Base-by-base conservation (phyloP, 345 rosid genomes). In the Mallotus nudiflorus region DNA sequence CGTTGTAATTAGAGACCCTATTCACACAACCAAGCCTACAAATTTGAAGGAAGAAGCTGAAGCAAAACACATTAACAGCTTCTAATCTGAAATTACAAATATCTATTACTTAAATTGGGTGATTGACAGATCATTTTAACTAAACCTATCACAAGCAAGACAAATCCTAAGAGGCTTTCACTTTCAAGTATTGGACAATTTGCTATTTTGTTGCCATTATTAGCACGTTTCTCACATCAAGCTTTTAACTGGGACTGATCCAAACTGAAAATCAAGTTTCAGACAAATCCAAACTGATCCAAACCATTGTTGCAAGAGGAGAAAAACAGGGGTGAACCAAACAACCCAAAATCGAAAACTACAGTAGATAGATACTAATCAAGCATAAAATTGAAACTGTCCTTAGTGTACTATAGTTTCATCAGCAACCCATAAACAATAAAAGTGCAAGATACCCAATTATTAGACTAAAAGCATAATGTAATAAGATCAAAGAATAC, bases 401-500 rank as follows among this genome's bases (percentile, higher is more conserved):
- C 29, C 15, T 27, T n/a, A n/a, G n/a, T n/a, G n/a, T n/a, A n/a
- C n/a, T n/a, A n/a, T 46, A 18, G 25, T 31, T 27, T 72, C 29
- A 49, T 18, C 55, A 44, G 18, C 35, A 29, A 29, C 39, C 24
- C 57, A 66, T 29, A 72, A 29, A 56, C 48, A 57, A 31, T 31
- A 40, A 9, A 53, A 51, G n/a, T 13, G 12, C 22, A 48, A 57
- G 0, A 25, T 42, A 44, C 51, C 52, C 12, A 42, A n/a, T n/a
- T n/a, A n/a, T n/a, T n/a, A n/a, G n/a, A n/a, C n/a, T n/a, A n/a
- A n/a, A n/a, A n/a, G n/a, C n/a, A n/a, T n/a, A n/a, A 16, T 11
- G 3, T 0, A 3, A 40, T 6, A 16, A 54, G 24, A 44, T 20
- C 4, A 50, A 69, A 45, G 9, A 20, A 10, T 51, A 92, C 97